Percentiles rank a stretch among this genome's conserved stretches.
Conservation (phyloP, 2,329 filamentous ascomycete species). For the Scedosporium apiospermum region DNA sequence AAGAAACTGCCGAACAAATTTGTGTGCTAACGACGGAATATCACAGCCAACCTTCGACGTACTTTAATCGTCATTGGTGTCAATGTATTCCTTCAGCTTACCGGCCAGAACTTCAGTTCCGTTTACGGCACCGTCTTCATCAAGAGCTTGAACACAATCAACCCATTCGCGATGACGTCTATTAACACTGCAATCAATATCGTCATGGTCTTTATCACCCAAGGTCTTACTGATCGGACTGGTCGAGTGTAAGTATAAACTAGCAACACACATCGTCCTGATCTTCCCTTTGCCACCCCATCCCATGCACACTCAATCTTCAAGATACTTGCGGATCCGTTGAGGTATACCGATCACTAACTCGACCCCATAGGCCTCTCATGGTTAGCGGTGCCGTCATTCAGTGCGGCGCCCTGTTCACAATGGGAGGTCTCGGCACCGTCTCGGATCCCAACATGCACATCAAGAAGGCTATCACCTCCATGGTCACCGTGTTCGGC, state of each 20-base stretch:
- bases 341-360: background rate
- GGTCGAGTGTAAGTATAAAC: constrained; percentile 9
- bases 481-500: constrained; percentile 20
- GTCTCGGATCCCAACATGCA: constrained; percentile 8
- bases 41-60: constrained; percentile 12
- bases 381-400: constrained; percentile 10
- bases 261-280: constrained; percentile 3
- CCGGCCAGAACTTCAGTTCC: constrained; percentile 18
- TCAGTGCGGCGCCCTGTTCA: constrained; percentile 19
- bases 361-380: background rate
- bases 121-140: constrained; percentile 21
- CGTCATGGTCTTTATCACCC: constrained; percentile 9
- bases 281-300: no score
- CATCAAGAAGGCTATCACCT: constrained; percentile 19
- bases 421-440: constrained; percentile 26
- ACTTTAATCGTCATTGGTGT: constrained; percentile 15
- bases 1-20: no score
- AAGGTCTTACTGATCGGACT: constrained; percentile 13
- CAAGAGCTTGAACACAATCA: constrained; percentile 17
- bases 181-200: constrained; percentile 14
- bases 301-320: no score
- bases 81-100: constrained; percentile 22
- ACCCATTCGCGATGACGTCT: constrained; percentile 17
- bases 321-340: no score
- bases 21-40: no score